Evolutionary conservation across 208 protist species (phyloP).

Genomic region (Leishmania turanica): DNA sequence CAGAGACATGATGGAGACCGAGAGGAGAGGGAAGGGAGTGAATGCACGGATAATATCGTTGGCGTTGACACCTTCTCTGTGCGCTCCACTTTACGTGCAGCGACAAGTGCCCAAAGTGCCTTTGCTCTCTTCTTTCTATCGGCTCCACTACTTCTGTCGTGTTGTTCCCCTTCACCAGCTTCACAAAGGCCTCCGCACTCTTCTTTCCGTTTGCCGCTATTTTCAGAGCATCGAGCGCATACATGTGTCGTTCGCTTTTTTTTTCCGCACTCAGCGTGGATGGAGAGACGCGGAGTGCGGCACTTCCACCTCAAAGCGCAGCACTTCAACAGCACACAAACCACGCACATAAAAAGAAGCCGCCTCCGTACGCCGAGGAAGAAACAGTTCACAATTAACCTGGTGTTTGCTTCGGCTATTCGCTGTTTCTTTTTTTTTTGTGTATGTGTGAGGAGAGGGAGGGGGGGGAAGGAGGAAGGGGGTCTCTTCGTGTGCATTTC

Average conservation of each 20-base stretch:
- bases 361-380: no score
- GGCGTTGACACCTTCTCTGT: neutral
- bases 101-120: neutral
- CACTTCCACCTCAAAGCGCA: neutral
- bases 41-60: neutral
- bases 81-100: neutral
- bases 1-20: neutral
- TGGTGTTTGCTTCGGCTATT: neutral
- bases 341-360: neutral
- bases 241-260: neutral
- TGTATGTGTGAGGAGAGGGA: no score
- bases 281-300: neutral
- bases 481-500: neutral
- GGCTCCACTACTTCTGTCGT: neutral
- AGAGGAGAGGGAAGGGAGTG: neutral
- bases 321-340: neutral
- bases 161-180: neutral
- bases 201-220: neutral
- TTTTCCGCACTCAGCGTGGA: neutral
- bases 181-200: neutral
- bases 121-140: neutral
- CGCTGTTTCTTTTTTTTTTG: neutral
- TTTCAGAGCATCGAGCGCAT: neutral
- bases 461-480: no score
- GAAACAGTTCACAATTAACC: neutral